Evolutionary conservation across 2,329 filamentous ascomycete genomes (phyloP).

Genomic region (Fusarium solani-melongenae): DNA sequence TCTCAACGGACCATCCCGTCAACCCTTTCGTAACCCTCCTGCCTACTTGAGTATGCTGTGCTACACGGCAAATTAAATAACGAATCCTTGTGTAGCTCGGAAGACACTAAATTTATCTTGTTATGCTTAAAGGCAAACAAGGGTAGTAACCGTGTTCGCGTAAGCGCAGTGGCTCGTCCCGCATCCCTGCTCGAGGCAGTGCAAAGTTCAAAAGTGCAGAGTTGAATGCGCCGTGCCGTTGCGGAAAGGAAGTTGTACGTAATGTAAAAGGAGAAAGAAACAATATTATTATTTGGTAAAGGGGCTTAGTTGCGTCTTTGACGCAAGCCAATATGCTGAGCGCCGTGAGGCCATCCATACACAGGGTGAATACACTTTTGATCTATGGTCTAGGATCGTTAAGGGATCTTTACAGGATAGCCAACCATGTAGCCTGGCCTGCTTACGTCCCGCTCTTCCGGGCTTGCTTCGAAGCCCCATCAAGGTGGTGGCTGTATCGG

Average conservation of each 20-base stretch:
- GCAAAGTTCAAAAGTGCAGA: background rate
- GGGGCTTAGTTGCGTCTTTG: background rate
- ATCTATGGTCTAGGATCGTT: background rate
- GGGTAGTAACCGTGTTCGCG: background rate
- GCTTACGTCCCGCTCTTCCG: background rate
- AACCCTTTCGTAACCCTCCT: background rate
- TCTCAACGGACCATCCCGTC: background rate
- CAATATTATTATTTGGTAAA: background rate
- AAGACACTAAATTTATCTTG: background rate
- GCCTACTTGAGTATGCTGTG: background rate
- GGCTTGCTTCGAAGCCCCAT: background rate
- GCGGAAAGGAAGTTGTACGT: background rate
- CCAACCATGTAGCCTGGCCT: background rate
- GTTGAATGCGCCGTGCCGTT: background rate
- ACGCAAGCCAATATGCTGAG: background rate
- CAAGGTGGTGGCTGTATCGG: background rate
- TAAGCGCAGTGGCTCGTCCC: background rate
- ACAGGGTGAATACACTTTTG: background rate
- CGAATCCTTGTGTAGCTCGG: background rate
- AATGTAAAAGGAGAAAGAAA: background rate
- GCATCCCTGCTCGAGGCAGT: background rate
- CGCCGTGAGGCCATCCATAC: background rate
- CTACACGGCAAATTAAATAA: background rate
- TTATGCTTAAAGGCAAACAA: background rate
- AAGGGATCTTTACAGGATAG: background rate